Percentiles rank a stretch among this genome's conserved stretches.
These are phyloP conservation scores for Onygena corvina DNA, from an alignment of 2,329 filamentous ascomycete genomes.

Conservation along the genomic window DNA sequence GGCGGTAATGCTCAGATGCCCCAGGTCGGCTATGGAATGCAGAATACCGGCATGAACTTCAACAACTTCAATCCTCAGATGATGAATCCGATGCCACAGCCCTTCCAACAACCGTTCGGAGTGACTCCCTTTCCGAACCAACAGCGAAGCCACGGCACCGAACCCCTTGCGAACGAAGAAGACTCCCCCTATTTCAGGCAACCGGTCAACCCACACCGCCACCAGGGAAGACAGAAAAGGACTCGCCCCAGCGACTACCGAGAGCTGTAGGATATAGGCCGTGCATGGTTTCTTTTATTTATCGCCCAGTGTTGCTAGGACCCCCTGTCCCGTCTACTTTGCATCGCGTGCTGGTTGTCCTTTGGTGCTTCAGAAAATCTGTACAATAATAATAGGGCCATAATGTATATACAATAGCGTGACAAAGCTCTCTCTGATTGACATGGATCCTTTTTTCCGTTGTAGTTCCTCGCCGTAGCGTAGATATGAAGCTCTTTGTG, in stretches of 20 bases:
- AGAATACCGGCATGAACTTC: neutral
- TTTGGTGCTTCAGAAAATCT: neutral
- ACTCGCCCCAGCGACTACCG: slow-evolving; percentile 83
- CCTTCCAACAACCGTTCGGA: slow-evolving; percentile 20
- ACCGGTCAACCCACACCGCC: slow-evolving; percentile 85
- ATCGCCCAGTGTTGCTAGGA: neutral
- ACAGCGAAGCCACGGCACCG: slow-evolving; percentile 43
- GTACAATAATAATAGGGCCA: neutral
- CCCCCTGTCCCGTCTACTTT: no score
- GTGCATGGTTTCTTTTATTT: neutral
- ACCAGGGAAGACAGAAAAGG: slow-evolving; percentile 67
- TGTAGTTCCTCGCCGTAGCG: no score
- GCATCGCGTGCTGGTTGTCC: neutral
- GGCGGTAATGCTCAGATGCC: neutral
- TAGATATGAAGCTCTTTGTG: no score
- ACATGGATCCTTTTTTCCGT: no score
- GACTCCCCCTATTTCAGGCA: slow-evolving; percentile 92
- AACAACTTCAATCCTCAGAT: slow-evolving; percentile 3
- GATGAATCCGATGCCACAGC: slow-evolving; percentile 6
- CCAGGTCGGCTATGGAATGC: neutral
- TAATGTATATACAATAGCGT: slow-evolving; percentile 2
- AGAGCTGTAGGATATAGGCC: slow-evolving; percentile 52
- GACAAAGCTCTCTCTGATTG: neutral
- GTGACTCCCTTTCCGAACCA: slow-evolving; percentile 45
- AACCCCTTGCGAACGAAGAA: slow-evolving; percentile 51